phyloP scores from a whole-genome alignment of 2,329 filamentous ascomycete species.

The Neopestalotiopsis rosae region DNA sequence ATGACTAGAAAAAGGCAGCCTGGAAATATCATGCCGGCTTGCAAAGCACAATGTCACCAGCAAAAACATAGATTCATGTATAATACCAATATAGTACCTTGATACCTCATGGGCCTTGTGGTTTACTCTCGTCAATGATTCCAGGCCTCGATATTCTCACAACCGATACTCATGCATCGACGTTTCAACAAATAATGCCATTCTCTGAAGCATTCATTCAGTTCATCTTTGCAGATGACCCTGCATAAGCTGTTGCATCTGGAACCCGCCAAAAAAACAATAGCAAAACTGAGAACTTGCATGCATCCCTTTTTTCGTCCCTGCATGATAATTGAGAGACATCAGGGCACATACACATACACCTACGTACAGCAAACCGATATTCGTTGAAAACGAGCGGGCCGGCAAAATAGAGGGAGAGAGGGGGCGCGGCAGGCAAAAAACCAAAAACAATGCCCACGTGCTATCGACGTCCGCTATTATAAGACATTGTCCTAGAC shows the following conservation, averaged over 20 bases:
- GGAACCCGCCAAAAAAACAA: background rate
- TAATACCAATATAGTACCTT: background rate
- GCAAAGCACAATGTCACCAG: background rate
- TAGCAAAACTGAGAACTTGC: background rate
- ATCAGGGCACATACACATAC: background rate
- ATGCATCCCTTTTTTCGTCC: background rate
- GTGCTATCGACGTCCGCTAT: background rate
- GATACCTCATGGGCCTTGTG: background rate
- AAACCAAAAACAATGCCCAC: background rate
- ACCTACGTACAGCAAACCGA: no score
- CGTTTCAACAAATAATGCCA: no score
- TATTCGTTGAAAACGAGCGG: no score
- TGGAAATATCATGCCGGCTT: background rate
- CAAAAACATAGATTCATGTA: background rate
- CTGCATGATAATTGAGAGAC: background rate
- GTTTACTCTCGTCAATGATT: no score
- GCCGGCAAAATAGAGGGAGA: no score
- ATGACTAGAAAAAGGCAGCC: no score
- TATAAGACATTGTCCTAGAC: background rate
- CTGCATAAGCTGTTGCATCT: background rate
- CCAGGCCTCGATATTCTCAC: no score
- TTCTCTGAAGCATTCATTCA: background rate
- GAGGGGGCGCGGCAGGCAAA: no score
- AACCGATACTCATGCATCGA: no score
- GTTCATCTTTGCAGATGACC: background rate